A percentile compares a stretch with the other conserved stretches of the same genome.
phyloP scores from a whole-genome alignment of 345 rosid species.

The Pelargonium nanum region DNA sequence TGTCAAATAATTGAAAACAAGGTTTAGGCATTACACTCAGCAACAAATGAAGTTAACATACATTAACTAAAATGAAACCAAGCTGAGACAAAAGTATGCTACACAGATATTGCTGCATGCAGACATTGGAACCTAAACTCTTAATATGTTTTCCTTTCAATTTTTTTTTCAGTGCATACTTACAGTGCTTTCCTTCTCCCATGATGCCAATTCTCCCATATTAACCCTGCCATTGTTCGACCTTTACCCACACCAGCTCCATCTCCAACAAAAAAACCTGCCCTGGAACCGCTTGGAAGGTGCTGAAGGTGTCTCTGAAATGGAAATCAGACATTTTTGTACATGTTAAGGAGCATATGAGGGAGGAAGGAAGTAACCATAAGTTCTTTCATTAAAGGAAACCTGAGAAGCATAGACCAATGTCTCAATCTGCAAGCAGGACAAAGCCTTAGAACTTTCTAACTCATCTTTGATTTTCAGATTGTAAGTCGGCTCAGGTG shows the following conservation, averaged over 20 bases:
- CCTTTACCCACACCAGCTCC: slow-evolving; percentile 99
- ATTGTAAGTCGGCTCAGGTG: slow-evolving; percentile 85
- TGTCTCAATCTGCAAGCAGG: slow-evolving; percentile 99
- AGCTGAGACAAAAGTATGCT: not conserved
- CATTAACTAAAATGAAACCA: not conserved
- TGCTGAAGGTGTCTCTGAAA: slow-evolving; percentile 86
- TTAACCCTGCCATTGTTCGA: slow-evolving; percentile 90
- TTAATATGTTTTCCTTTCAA: not conserved
- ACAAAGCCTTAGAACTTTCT: slow-evolving; percentile 63
- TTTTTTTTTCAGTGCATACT: slow-evolving; percentile 18
- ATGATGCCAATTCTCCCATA: slow-evolving; percentile 91
- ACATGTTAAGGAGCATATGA: slow-evolving; percentile 9
- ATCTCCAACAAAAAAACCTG: slow-evolving; percentile 95
- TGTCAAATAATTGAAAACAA: slow-evolving; percentile 25
- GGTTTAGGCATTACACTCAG: slow-evolving; percentile 8
- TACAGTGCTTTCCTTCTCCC: slow-evolving; percentile 80
- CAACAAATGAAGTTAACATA: not conserved
- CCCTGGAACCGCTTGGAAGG: slow-evolving; percentile 76
- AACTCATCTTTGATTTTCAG: slow-evolving; percentile 61
- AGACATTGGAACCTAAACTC: slow-evolving; percentile 12
- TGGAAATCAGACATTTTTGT: slow-evolving; percentile 17
- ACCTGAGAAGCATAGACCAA: slow-evolving; percentile 97
- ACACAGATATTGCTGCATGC: not conserved
- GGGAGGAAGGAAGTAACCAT: slow-evolving; percentile 13
- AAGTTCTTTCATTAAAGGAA: slow-evolving; percentile 21